Base-by-base conservation (phyloP, 78 protist species). In the Dictyostelium intermedium region DNA sequence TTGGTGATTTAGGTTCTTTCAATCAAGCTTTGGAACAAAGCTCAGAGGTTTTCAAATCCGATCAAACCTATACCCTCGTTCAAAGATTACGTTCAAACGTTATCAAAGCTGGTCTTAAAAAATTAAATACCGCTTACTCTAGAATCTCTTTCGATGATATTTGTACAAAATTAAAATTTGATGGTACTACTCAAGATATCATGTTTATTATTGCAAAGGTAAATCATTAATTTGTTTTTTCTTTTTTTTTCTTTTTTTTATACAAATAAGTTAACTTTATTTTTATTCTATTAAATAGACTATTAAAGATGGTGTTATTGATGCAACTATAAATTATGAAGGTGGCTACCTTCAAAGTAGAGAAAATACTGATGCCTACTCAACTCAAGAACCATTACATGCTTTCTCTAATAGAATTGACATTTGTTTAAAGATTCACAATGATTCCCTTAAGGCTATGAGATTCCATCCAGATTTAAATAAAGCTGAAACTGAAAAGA, bases 81-180 rank as follows among this genome's bases (percentile, higher is more conserved):
- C 83, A 82, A 92, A 93, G 98, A 14, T 91, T 98, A 70, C 97
- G 99, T 11, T 98, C 98, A 77, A 98, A 96, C 92, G 99, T 99
- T 45, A 98, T 99, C 77, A 98, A 98, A 95, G 96, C 98, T 5
- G 99, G 99, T 27, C 92, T 99, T 16, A 85, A 97, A 70, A 95
- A 92, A 93, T 92, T 99, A 82, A 84, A 80, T 70, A 56, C 96
- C 27, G 79, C 98, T 11, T 99, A 99, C 77, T 91, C 98, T 7
- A 87, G 98, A 80, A 98, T 99, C 39, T 84, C 99, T 8, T 89
- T 98, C 16, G 50, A 18, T 9, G 99, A 98, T 20, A 60, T 99
- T 50, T 84, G 97, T 47, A 27, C 10, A 30, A 98, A 98, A 93
- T 96, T 99, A 60, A 39, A 77, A 13, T 97, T 99, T 39, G 96